Conservation (phyloP, 495 filamentous ascomycete genomes). For the Tuber microsphaerosporum region DNA sequence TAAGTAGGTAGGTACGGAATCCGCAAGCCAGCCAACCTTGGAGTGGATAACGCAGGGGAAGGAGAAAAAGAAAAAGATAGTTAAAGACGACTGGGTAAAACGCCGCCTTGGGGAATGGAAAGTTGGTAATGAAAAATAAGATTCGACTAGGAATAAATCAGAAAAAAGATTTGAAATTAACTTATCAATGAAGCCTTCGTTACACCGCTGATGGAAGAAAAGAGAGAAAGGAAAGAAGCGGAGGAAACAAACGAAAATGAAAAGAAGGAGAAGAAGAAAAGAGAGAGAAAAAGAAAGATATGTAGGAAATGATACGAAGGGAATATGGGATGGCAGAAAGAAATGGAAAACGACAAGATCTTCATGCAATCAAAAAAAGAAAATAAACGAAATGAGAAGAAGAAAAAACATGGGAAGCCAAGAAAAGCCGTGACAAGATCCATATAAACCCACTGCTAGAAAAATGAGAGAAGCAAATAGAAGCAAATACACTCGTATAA, state of each 20-base stretch:
- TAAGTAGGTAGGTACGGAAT: neutral
- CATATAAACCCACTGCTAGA: slow-evolving; percentile 28
- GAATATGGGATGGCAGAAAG: slow-evolving; percentile 17
- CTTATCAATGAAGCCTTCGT: neutral
- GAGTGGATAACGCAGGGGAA: neutral
- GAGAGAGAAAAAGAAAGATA: neutral
- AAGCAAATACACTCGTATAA: slow-evolving; percentile 14
- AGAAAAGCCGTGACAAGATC: slow-evolving; percentile 27
- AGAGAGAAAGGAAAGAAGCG: neutral
- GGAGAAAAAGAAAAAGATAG: neutral
- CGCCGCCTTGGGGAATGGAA: neutral
- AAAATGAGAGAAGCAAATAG: slow-evolving; percentile 31
- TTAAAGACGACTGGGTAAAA: neutral
- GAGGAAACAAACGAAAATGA: neutral
- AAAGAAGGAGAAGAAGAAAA: neutral
- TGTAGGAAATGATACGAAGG: slow-evolving; percentile 14
- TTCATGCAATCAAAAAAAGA: slow-evolving; percentile 28
- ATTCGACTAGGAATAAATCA: neutral
- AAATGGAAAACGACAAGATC: slow-evolving; percentile 32
- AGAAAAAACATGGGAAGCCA: slow-evolving; percentile 34
- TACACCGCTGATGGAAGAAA: neutral
- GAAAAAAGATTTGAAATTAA: neutral
- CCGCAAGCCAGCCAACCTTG: neutral
- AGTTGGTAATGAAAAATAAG: neutral
- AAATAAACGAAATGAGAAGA: slow-evolving; percentile 18